phyloP scores from a whole-genome alignment of 306 rosid species.

The Amphicarpaea edgeworthii region DNA sequence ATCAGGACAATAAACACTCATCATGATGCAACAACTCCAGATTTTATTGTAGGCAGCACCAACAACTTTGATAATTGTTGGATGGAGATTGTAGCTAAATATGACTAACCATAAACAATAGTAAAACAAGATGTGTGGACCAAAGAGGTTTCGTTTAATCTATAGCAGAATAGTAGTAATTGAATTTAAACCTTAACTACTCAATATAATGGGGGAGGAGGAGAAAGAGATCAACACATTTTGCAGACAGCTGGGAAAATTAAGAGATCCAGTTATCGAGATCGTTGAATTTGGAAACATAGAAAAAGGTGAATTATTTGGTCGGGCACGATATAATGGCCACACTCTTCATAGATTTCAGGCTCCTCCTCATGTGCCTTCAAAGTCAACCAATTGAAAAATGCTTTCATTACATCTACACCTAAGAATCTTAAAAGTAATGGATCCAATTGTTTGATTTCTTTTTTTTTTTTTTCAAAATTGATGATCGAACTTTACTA shows the following conservation, averaged over 20 bases:
- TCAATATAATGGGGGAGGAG: constrained; percentile 6
- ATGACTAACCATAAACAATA: constrained; percentile 29
- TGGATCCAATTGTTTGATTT: background rate
- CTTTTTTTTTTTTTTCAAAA: background rate
- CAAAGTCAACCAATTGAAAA: constrained; percentile 50
- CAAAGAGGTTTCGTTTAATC: constrained; percentile 19
- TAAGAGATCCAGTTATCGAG: background rate
- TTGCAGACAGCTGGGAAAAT: constrained; percentile 16
- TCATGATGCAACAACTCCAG: constrained; percentile 44
- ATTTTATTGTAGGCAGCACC: constrained; percentile 41
- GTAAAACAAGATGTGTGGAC: constrained; percentile 31
- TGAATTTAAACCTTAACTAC: constrained; percentile 44
- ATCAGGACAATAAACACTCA: constrained; percentile 45
- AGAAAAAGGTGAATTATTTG: constrained; percentile 40
- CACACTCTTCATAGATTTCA: constrained; percentile 38
- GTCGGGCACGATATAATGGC: constrained; percentile 32
- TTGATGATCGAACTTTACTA: background rate
- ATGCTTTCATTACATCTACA: constrained; percentile 18
- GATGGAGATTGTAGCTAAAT: constrained; percentile 25
- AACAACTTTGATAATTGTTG: constrained; percentile 18
- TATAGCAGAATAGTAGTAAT: background rate
- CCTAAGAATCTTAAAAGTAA: constrained; percentile 19
- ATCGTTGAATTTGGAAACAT: constrained; percentile 33
- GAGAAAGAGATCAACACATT: background rate
- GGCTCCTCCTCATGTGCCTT: constrained; percentile 1